A percentile compares a stretch with the other conserved stretches of the same genome.
Conservation (phyloP, 495 filamentous ascomycete species). For the Penicillium daleae region DNA sequence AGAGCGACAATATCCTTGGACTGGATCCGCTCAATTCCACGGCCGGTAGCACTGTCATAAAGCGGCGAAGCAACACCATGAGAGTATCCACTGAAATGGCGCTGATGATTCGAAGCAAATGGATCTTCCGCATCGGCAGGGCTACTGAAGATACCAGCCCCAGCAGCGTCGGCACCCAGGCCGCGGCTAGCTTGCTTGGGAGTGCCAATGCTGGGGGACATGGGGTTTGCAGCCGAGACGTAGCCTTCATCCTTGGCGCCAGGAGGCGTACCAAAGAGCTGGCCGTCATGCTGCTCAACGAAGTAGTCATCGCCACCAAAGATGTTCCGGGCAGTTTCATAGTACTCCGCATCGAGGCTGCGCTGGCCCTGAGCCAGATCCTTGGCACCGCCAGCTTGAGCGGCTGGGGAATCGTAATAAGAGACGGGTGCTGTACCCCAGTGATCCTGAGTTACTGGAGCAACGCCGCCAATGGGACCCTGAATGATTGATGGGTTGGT, state of each 20-base stretch:
- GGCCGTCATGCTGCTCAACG: slow-evolving; percentile 36
- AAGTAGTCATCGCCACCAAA: slow-evolving; percentile 44
- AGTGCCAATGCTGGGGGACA: slow-evolving; percentile 58
- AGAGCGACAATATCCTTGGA: slow-evolving; percentile 96
- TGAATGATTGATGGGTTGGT: slow-evolving; percentile 80
- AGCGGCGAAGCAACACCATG: slow-evolving; percentile 77
- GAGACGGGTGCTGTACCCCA: slow-evolving; percentile 54
- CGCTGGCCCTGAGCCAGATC: slow-evolving; percentile 33
- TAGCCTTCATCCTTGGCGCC: slow-evolving; percentile 83
- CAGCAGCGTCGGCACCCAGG: slow-evolving; percentile 60
- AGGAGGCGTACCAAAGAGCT: slow-evolving; percentile 48
- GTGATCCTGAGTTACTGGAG: slow-evolving; percentile 51
- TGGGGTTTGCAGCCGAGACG: slow-evolving; percentile 78
- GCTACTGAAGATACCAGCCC: slow-evolving; percentile 60
- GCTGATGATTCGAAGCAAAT: slow-evolving; percentile 60
- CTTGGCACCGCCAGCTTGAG: slow-evolving; percentile 40
- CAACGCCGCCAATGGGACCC: slow-evolving; percentile 62
- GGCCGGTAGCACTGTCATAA: slow-evolving; percentile 89
- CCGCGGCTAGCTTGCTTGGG: slow-evolving; percentile 66
- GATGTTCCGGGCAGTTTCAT: slow-evolving; percentile 43
- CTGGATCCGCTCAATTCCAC: slow-evolving; percentile 88
- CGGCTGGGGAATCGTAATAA: slow-evolving; percentile 48
- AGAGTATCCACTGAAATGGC: slow-evolving; percentile 85
- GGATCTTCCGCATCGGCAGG: slow-evolving; percentile 64
- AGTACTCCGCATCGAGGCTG: slow-evolving; percentile 44